Evolutionary conservation across 2,329 filamentous ascomycete species (phyloP), one percentile per base, ranked within the genome.

Genomic region (Eutypa lata): DNA sequence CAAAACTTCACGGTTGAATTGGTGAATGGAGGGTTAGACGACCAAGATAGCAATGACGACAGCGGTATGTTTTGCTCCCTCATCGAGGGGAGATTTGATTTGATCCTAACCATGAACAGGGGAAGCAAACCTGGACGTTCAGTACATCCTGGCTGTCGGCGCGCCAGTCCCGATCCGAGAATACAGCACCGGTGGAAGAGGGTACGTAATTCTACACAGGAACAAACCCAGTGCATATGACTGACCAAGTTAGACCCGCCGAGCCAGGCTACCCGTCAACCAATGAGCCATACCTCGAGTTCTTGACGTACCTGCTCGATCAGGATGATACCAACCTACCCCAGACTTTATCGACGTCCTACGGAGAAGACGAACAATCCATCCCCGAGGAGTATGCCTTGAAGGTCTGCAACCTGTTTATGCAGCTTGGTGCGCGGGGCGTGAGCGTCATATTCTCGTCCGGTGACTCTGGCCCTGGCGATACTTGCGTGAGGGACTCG

Each of bases 221-320:
- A 7, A 45, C 68, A 56, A 74, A 80, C 52, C 68, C 72, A 83
- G 2, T 73, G 18, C 31, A 8, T 11, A 35, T 18, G 2, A 6
- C n/a, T 18, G 24, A 53, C 48, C 57, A 59, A 48, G 61, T 51
- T 13, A 74, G 77, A 0, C 72, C 76, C 14, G 69, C 76, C 21
- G 68, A 82, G 44, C 74, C 86, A 1, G 66, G 60, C 10, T 31
- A 6, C 2, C 67, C 64, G 2, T 84, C 82, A 0, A 86, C 82
- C 58, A 90, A 89, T 66, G 87, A 90, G 71, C 85, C 85, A 0
- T 89, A 88, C 67, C 73, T 88, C 2, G 76, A 75, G 22, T 88
- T 83, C 74, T 72, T 88, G 28, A 77, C 82, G 54, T 82, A 82
- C 65, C 66, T 88, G 60, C 71, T 86, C 4, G 72, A 69, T 13